Base-by-base conservation (phyloP, 2,329 filamentous ascomycete genomes). In the Magnaporthales sp. region DNA sequence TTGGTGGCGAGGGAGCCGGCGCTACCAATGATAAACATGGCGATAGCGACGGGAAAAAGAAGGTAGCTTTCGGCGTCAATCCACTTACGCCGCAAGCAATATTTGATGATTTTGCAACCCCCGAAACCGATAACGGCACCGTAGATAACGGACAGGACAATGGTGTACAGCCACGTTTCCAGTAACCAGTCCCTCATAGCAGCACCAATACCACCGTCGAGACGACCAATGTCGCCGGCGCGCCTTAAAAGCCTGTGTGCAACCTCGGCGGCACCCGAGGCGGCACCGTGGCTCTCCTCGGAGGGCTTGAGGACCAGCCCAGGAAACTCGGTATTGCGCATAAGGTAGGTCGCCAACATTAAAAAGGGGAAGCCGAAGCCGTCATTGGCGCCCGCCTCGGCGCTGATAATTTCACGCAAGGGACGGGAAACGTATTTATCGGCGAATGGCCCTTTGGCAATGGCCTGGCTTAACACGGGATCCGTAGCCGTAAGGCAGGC, bases 401-500 rank as follows among this genome's bases (percentile, higher is more conserved):
- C 89, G 64, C 90, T 85, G 73, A 92, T 91, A 70, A 92, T 91
- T 70, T 90, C 88, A 79, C 96, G 92, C 64, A 97, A 80, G 29
- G 89, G 85, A 67, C 88, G 89, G 0, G 93, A 92, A 22, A 97
- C 89, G 74, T 97, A 94, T 72, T 93, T 90, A 73, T 97, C 93
- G 1, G 93, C 93, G 74, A 96, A 97, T 72, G 91, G 93, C 30
- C 93, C 93, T 79, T 97, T 97, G 60, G 97, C 92, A 67, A 97
- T 96, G 3, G 91, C 91, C 70, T 95, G 94, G 19, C 91, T 94
- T 46, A 97, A 77, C 1, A 97, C 88, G 0, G 93, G 93, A 72
- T 97, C 93, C 0, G 93, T 97, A 0, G 93, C 93, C 2, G 93
- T 95, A n/a, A 97, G 88, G 73, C 93, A 96, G 0, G 93, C 90